Percentiles rank a stretch among this genome's conserved stretches.
Conservation (phyloP, 2,329 filamentous ascomycete species). For the Herpotrichia juniperi region DNA sequence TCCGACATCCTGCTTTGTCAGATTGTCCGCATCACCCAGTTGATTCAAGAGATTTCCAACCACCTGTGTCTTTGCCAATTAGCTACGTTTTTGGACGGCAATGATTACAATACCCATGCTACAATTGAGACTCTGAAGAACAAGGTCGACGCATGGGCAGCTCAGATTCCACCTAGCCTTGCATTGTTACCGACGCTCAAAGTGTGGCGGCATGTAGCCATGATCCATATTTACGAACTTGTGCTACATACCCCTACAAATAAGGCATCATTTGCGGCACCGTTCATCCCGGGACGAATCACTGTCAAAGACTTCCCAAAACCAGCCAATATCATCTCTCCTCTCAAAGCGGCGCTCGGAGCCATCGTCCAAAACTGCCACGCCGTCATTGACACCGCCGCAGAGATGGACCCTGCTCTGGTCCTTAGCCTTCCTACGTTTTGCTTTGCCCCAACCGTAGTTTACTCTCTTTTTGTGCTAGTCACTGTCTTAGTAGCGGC, state of each 20-base stretch:
- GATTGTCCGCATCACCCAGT: conserved; percentile 26
- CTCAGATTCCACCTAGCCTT: conserved; percentile 26
- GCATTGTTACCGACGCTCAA: conserved; percentile 26
- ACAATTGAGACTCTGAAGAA: conserved; percentile 20
- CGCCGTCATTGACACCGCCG: conserved; percentile 24
- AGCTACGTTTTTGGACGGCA: conserved; percentile 24
- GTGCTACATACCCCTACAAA: conserved; percentile 34
- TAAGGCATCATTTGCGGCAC: conserved; percentile 30
- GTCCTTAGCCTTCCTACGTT: conserved; percentile 30
- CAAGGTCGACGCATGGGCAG: conserved; percentile 30
- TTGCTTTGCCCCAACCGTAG: conserved; percentile 27
- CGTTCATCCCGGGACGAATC: conserved; percentile 32
- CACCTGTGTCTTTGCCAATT: conserved; percentile 26
- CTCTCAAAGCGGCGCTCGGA: conserved; percentile 21
- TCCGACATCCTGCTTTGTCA: conserved; percentile 31
- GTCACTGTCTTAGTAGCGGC: conserved; percentile 28
- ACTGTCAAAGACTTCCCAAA: conserved; percentile 32
- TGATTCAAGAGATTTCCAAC: conserved; percentile 28
- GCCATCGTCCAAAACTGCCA: conserved; percentile 28
- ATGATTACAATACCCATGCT: conserved; percentile 24
- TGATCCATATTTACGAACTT: conserved; percentile 29
- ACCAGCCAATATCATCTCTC: conserved; percentile 21
- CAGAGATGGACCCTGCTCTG: conserved; percentile 28
- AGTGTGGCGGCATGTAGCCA: conserved; percentile 30
- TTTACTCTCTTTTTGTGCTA: conserved; percentile 32